Evolutionary conservation across 2,329 filamentous ascomycete species (phyloP), one percentile per base, ranked within the genome.

Genomic region (Meredithiella fracta): DNA sequence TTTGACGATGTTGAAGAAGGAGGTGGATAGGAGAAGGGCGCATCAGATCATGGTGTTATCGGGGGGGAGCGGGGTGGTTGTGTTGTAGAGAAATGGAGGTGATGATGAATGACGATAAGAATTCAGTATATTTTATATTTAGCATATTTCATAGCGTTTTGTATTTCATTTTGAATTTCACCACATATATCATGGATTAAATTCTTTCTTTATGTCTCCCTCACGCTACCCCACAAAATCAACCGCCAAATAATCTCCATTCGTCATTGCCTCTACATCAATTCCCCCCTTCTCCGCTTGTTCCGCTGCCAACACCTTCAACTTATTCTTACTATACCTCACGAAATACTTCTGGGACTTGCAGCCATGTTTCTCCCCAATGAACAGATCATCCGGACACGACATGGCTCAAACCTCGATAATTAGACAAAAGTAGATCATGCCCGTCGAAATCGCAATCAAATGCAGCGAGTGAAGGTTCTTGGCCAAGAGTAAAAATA

Each of bases 1-100:
- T 58, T 61, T 83, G 56, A 65, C 74, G 15, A 80, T 84, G 79
- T 64, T 83, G 61, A 83, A 83, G 73, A 78, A 76, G 65, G 81
- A 83, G 70, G 68, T 80, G 52, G 80, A 83, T 64, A 68, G 79
- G 44, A 68, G 77, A 60, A 69, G 77, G 58, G 63, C 69, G 58
- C 65, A 74, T 52, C 77, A 82, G 68, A 65, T 72, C 47, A 70
- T 38, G 66, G 60, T 9, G 67, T 56, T 50, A 65, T 59, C 11
- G 50, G 59, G 20, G 61, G 62, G n/a, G 47, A 59, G 11, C 44
- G 47, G 54, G 3, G 23, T 56, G 20, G 34, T 56, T n/a, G 37
- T 51, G 8, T 47, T 37, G 34, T 47, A 34, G 25, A 5, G n/a
- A 26, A 7, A 40, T 38, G n/a, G n/a, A 47, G 17, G 17, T 37